Percentiles rank a stretch among this genome's conserved stretches.
phyloP scores from a whole-genome alignment of 2,329 filamentous ascomycete species.

The Trichoderma arundinaceum region DNA sequence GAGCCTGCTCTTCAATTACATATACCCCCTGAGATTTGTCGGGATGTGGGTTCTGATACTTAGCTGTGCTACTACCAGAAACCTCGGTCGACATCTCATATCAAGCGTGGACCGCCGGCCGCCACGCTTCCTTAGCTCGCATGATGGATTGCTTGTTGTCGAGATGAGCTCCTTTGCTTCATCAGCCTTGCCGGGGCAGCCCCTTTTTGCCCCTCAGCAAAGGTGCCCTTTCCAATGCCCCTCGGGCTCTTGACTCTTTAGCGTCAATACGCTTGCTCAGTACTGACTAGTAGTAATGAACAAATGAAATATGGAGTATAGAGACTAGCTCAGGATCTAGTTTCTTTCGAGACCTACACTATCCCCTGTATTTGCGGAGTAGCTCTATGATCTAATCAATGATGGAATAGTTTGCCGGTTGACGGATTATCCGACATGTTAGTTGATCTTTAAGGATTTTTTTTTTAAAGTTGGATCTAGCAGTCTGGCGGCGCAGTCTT shows the following conservation, averaged over 20 bases:
- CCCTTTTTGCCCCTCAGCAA: conserved; percentile 26
- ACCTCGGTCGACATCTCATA: conserved; percentile 13
- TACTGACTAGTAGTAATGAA: neutral
- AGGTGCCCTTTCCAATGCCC: conserved; percentile 14
- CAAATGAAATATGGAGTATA: conserved; percentile 21
- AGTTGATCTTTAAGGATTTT: conserved; percentile 4
- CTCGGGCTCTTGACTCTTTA: conserved; percentile 11
- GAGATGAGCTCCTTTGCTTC: conserved; percentile 14
- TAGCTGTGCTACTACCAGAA: neutral
- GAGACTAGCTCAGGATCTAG: neutral
- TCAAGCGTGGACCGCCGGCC: conserved; percentile 9
- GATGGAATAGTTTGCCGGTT: neutral
- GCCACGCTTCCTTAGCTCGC: conserved; percentile 7
- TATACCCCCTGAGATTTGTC: conserved; percentile 8
- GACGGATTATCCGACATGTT: conserved; percentile 25
- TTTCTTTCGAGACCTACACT: neutral
- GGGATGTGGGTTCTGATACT: conserved; percentile 7
- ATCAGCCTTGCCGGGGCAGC: conserved; percentile 29
- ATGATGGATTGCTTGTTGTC: conserved; percentile 19
- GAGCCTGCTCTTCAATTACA: conserved; percentile 12
- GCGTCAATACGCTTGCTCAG: neutral
- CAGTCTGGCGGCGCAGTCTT: neutral
- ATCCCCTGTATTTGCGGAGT: conserved; percentile 13
- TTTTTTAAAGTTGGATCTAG: conserved; percentile 22
- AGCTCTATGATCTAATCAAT: neutral